These are phyloP conservation scores for Wickerhamomyces bisporus DNA, from an alignment of 805 yeast species.

Conservation along the genomic window DNA sequence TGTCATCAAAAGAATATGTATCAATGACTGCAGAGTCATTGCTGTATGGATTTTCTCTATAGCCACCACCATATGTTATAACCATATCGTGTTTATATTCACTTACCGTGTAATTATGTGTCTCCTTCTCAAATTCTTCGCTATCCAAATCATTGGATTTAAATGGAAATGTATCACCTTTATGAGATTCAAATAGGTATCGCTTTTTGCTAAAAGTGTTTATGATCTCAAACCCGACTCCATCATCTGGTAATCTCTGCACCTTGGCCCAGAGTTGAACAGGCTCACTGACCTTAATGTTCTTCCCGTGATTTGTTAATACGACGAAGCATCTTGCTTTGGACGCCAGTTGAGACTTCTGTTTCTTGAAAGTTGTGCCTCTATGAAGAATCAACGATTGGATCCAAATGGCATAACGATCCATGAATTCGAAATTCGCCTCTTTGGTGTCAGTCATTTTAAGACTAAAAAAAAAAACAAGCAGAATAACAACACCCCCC, in stretches of 20 bases:
- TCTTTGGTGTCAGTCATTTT: too few relatives aligned
- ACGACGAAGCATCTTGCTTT: constrained; percentile 2
- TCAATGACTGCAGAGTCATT: background rate
- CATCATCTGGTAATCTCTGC: constrained; percentile 1
- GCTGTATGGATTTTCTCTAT: background rate
- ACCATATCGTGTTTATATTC: background rate
- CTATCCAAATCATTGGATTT: background rate
- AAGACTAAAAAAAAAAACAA: too few relatives aligned
- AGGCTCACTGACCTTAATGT: constrained; percentile 1
- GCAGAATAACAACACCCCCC: too few relatives aligned
- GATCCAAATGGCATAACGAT: constrained; percentile 5
- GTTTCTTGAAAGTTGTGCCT: background rate
- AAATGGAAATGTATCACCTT: background rate
- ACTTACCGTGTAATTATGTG: background rate
- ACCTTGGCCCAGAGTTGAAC: constrained; percentile 6
- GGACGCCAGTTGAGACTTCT: background rate
- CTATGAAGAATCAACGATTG: background rate
- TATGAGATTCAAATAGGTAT: background rate
- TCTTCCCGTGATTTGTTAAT: constrained; percentile 6
- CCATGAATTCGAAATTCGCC: background rate
- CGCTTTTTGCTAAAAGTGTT: constrained; percentile 1
- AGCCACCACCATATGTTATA: background rate
- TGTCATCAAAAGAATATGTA: background rate
- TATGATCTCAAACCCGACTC: constrained; percentile 7
- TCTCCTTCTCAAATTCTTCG: background rate